These are phyloP conservation scores for Candida lessepsii DNA, from an alignment of 805 yeast genomes.

Conservation along the genomic window DNA sequence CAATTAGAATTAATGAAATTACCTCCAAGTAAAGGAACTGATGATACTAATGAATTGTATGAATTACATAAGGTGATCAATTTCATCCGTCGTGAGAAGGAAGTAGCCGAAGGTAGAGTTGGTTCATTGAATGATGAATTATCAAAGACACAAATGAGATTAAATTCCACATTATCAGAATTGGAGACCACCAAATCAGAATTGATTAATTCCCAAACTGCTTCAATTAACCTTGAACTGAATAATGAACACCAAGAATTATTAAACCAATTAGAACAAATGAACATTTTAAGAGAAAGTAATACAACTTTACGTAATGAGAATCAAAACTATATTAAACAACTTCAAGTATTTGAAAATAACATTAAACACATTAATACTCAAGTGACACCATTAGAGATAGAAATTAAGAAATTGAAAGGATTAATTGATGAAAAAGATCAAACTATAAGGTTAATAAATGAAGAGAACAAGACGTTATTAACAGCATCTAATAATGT, in stretches of 20 bases:
- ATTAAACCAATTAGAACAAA: conserved; percentile 54
- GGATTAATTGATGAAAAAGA: conserved; percentile 42
- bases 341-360: conserved; percentile 36
- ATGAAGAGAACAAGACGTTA: conserved; percentile 61
- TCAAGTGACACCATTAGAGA: conserved; percentile 47
- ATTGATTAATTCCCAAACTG: conserved; percentile 27
- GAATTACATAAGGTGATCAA: conserved; percentile 51
- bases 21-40: conserved; percentile 3
- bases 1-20: conserved; percentile 52
- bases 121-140: conserved; percentile 47
- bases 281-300: conserved; percentile 66
- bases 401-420: conserved; percentile 32
- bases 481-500: conserved; percentile 41
- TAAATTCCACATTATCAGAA: conserved; percentile 42
- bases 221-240: conserved; percentile 23
- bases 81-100: conserved; percentile 73
- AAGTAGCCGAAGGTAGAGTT: conserved; percentile 58
- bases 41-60: conserved; percentile 12
- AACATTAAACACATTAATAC: conserved; percentile 29
- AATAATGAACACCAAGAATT: conserved; percentile 47
- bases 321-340: conserved; percentile 23
- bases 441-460: conserved; percentile 45
- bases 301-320: conserved; percentile 63
- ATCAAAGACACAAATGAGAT: conserved; percentile 48
- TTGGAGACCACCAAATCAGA: conserved; percentile 53